phyloP scores from a whole-genome alignment of 1,139 yeast species.

The Suhomyces choctaworum region DNA sequence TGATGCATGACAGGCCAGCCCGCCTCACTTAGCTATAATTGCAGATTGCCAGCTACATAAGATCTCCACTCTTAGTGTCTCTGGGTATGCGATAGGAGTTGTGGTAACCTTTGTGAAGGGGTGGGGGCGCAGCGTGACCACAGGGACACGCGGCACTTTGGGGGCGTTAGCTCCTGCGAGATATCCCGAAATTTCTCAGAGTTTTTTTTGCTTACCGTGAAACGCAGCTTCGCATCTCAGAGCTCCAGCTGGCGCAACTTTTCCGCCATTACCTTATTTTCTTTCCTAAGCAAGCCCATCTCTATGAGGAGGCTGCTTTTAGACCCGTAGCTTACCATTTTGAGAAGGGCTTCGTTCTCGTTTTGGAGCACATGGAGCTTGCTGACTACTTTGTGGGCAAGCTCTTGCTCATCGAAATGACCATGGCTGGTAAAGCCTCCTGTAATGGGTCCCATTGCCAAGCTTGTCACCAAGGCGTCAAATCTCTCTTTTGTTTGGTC shows the following conservation, averaged over 20 bases:
- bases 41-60: too few species aligned
- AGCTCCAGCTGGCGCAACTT: slow-evolving; percentile 3
- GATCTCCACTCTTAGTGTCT: too few species aligned
- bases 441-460: slow-evolving; percentile 20
- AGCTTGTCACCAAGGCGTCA: slow-evolving; percentile 55
- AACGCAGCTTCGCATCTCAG: slow-evolving; percentile 4
- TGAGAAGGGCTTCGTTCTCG: slow-evolving; percentile 72
- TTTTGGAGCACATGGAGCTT: slow-evolving; percentile 61
- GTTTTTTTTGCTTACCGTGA: too few species aligned
- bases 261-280: slow-evolving; percentile 19
- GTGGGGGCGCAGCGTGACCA: too few species aligned
- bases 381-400: slow-evolving; percentile 72
- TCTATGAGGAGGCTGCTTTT: slow-evolving; percentile 71
- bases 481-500: slow-evolving; percentile 60
- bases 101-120: too few species aligned
- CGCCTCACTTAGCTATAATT: too few species aligned
- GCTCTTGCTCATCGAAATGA: slow-evolving; percentile 69
- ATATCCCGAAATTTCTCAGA: too few species aligned
- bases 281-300: slow-evolving; percentile 56
- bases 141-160: slow-evolving; percentile 1
- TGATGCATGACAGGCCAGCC: too few species aligned
- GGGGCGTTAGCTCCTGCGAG: too few species aligned
- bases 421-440: slow-evolving; percentile 45
- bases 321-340: slow-evolving; percentile 70
- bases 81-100: too few species aligned